Conservation (phyloP, 2,329 filamentous ascomycete genomes). For the Arthrobotrys sinensis region DNA sequence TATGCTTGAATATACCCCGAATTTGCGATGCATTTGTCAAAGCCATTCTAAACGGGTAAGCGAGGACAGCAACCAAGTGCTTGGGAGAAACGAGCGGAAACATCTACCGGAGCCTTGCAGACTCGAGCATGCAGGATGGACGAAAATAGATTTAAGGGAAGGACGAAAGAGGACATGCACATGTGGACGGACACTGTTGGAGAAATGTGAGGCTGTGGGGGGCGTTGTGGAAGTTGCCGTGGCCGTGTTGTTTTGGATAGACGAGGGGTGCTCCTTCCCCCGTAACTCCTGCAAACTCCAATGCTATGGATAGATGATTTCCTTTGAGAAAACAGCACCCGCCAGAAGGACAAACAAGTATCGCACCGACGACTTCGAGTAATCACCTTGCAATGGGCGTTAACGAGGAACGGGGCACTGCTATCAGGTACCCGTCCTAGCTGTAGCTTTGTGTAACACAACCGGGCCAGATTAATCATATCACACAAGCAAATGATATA, state of each 20-base stretch:
- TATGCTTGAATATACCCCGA: constrained; percentile 9
- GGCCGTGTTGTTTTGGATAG: constrained; percentile 15
- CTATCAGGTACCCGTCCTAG: constrained; percentile 5
- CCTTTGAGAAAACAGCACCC: not conserved
- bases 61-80: constrained; percentile 15
- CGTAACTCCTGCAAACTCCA: not conserved
- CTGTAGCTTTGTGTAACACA: constrained; percentile 17
- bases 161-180: not conserved
- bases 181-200: constrained; percentile 14
- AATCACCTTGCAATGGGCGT: constrained; percentile 1
- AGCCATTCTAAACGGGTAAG: constrained; percentile 16
- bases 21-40: constrained; percentile 53
- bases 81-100: constrained; percentile 30
- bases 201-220: constrained; percentile 1
- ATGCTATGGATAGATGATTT: not conserved
- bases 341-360: no score
- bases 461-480: constrained; percentile 9
- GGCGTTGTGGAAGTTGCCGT: constrained; percentile 12
- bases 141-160: constrained; percentile 44
- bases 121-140: constrained; percentile 11
- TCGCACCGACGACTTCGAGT: not conserved
- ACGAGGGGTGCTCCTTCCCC: not conserved
- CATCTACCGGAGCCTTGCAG: constrained; percentile 29
- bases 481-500: not conserved
- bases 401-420: constrained; percentile 14